A percentile compares a stretch with the other conserved stretches of the same genome.
These are phyloP conservation scores for Cucumis sativus DNA, from an alignment of 306 rosid genomes.

Conservation along the genomic window Cucumber_9930_V3 NC_026658.2:17558001-17558500, in stretches of 20 bases:
- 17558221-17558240: slow-evolving; percentile 17
- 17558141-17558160: not conserved
- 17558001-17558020: too few relatives aligned
- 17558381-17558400: not conserved
- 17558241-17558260: slow-evolving; percentile 6
- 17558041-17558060: too few relatives aligned
- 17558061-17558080: too few relatives aligned
- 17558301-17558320: slow-evolving; percentile 11
- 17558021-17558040: too few relatives aligned
- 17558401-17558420: not conserved
- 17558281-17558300: slow-evolving; percentile 29
- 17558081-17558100: too few relatives aligned
- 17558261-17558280: slow-evolving; percentile 22
- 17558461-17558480: not conserved
- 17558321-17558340: slow-evolving; percentile 13
- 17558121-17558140: not conserved
- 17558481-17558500: not conserved
- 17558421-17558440: too few relatives aligned
- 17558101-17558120: not conserved
- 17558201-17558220: slow-evolving; percentile 27
- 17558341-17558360: slow-evolving; percentile 15
- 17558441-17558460: not conserved
- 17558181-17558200: slow-evolving; percentile 64
- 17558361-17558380: not conserved
- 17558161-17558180: slow-evolving; percentile 40